Evolutionary conservation across 306 rosid species (phyloP).

Genomic region (Trichosanthes cucumerina): DNA sequence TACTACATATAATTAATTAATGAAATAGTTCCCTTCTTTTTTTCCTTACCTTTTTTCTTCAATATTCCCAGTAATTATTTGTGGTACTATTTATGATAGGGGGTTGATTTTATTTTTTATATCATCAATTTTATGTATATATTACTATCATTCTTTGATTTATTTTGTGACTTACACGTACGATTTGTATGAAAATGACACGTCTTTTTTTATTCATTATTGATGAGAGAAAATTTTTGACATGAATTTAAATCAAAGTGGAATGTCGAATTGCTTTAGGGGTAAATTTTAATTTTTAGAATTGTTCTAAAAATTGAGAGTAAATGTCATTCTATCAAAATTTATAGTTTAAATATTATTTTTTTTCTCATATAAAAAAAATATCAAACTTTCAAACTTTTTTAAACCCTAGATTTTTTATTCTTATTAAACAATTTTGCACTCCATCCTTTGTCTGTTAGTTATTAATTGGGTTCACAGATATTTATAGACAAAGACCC

Average conservation of each 20-base stretch:
- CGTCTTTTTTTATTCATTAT: not conserved
- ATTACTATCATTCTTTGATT: too few species aligned
- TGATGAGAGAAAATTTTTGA: not conserved
- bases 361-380: too few species aligned
- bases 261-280: too few species aligned
- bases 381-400: not conserved
- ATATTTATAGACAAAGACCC: not conserved
- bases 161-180: too few species aligned
- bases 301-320: too few species aligned
- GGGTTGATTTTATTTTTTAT: not conserved
- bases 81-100: not conserved
- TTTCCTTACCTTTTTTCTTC: not conserved
- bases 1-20: not conserved
- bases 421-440: not conserved
- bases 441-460: not conserved
- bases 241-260: not conserved
- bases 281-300: too few species aligned
- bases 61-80: not conserved
- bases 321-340: not conserved
- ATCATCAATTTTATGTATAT: not conserved
- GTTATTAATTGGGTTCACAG: not conserved
- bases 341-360: too few species aligned
- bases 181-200: not conserved
- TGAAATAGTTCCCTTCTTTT: not conserved
- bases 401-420: not conserved